Evolutionary conservation across 1,284 basidiomycete species (phyloP).

Genomic region (Moesziomyces antarcticus): DNA sequence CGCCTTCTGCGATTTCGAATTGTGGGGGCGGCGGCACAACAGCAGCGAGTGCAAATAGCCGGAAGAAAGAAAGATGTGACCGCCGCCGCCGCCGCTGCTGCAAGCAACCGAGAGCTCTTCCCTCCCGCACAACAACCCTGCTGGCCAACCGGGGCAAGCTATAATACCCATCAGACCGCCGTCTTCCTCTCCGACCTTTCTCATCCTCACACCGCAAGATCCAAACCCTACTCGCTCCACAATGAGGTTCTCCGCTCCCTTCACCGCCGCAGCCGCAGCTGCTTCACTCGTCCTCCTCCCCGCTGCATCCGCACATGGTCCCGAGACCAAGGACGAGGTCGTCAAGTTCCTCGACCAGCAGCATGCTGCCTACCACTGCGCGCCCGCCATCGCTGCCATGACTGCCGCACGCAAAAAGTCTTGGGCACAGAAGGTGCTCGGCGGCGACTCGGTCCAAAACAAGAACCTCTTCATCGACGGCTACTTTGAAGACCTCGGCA

Average conservation of each 20-base stretch:
- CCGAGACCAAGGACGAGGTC: slow-evolving; percentile 64
- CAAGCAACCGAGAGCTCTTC: neutral
- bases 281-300: slow-evolving; percentile 37
- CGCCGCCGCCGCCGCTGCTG: too few relatives aligned
- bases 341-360: slow-evolving; percentile 62
- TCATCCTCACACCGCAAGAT: slow-evolving; percentile 1
- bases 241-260: slow-evolving; percentile 42
- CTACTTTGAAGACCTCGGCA: slow-evolving; percentile 59
- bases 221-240: neutral
- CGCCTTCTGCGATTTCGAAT: too few relatives aligned
- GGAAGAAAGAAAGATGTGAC: slow-evolving; percentile 31
- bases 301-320: slow-evolving; percentile 57
- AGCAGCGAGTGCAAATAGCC: slow-evolving; percentile 28
- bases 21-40: too few relatives aligned
- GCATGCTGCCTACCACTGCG: slow-evolving; percentile 68
- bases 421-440: slow-evolving; percentile 59
- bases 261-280: slow-evolving; percentile 35
- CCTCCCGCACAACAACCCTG: slow-evolving; percentile 1
- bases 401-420: slow-evolving; percentile 63
- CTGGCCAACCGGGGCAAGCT: neutral
- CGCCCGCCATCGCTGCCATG: slow-evolving; percentile 67
- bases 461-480: slow-evolving; percentile 68
- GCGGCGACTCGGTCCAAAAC: slow-evolving; percentile 60
- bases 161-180: neutral
- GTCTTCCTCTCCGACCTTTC: neutral